Evolutionary conservation across 1,284 basidiomycete genomes (phyloP).

Genomic region (Pyrrhoderma noxium): DNA sequence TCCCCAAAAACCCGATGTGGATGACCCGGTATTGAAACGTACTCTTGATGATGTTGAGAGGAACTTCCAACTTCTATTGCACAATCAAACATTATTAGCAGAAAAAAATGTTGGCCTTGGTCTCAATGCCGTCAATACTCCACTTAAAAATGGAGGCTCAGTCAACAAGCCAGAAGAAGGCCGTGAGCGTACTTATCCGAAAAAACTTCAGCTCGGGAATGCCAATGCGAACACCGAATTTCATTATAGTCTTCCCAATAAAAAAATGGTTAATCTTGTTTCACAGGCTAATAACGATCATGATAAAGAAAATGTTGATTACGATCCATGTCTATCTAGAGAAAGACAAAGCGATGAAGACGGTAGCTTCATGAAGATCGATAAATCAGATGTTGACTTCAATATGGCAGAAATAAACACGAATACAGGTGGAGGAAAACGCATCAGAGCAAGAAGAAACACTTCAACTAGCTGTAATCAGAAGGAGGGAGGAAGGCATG

Average conservation of each 20-base stretch:
- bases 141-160: not conserved
- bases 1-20: slow-evolving; percentile 33
- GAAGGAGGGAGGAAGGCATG: not conserved
- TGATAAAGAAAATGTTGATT: slow-evolving; percentile 12
- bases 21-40: slow-evolving; percentile 34
- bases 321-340: not conserved
- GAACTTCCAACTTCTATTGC: slow-evolving; percentile 34
- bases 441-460: not conserved
- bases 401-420: slow-evolving; percentile 1
- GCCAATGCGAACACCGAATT: slow-evolving; percentile 9
- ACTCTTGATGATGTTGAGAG: slow-evolving; percentile 39
- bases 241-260: slow-evolving; percentile 13
- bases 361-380: slow-evolving; percentile 17
- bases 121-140: not conserved
- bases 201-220: slow-evolving; percentile 1
- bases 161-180: slow-evolving; percentile 6
- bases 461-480: not conserved
- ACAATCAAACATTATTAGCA: not conserved
- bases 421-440: not conserved
- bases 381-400: slow-evolving; percentile 15
- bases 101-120: slow-evolving; percentile 4
- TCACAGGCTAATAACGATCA: slow-evolving; percentile 1
- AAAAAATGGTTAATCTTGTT: slow-evolving; percentile 9
- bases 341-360: slow-evolving; percentile 6
- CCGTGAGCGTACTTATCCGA: slow-evolving; percentile 1